phyloP scores from a whole-genome alignment of 805 yeast genomes.

The Ogataea allantospora region DNA sequence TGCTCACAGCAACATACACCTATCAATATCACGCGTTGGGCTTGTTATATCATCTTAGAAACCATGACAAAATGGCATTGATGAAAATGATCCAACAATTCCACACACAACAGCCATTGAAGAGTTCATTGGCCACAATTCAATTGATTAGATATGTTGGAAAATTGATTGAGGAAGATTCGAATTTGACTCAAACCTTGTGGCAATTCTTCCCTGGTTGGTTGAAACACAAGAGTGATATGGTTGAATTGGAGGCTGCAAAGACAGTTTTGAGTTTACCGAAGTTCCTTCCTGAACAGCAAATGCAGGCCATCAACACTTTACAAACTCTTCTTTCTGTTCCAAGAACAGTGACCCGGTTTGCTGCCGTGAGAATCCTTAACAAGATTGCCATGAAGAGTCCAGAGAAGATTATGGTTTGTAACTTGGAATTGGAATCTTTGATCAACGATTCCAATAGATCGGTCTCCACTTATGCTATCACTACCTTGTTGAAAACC shows the following conservation, averaged over 20 bases:
- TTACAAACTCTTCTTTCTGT: constrained; percentile 78
- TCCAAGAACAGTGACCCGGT: constrained; percentile 85
- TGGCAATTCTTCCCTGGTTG: constrained; percentile 66
- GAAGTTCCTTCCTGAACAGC: constrained; percentile 60
- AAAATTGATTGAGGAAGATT: constrained; percentile 69
- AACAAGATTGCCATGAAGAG: constrained; percentile 79
- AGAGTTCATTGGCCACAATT: constrained; percentile 78
- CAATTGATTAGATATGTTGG: constrained; percentile 82
- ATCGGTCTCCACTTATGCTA: constrained; percentile 93
- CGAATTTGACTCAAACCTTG: constrained; percentile 56
- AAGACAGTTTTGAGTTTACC: constrained; percentile 62
- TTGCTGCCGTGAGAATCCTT: constrained; percentile 89
- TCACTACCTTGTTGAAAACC: constrained; percentile 91
- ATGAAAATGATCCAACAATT: constrained; percentile 85
- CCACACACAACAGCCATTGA: constrained; percentile 55
- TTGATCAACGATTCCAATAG: constrained; percentile 86
- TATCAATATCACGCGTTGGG: constrained; percentile 97
- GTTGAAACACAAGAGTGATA: constrained; percentile 77
- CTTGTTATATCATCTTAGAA: constrained; percentile 78
- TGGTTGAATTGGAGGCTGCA: constrained; percentile 90
- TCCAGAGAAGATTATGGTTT: constrained; percentile 75
- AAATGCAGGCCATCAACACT: constrained; percentile 66
- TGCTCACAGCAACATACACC: constrained; percentile 72
- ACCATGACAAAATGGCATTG: constrained; percentile 91
- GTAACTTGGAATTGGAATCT: constrained; percentile 82